Evolutionary conservation across 257 asterid genomes (phyloP).

Genomic region (Handroanthus guayacan): DNA sequence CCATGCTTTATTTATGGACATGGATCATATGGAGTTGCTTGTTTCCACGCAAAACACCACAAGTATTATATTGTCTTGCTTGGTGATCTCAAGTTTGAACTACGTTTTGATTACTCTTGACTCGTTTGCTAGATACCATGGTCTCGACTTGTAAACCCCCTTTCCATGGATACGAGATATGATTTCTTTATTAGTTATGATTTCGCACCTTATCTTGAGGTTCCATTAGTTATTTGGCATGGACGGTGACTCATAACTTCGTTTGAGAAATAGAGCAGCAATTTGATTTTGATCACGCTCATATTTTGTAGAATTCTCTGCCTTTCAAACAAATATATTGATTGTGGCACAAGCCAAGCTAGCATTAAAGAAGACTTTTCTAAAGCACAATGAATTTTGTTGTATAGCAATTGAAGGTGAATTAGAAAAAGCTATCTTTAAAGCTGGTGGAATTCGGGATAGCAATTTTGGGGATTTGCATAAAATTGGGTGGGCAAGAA

Average conservation of each 20-base stretch:
- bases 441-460: constrained; percentile 91
- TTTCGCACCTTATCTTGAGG: no score
- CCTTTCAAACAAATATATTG: constrained; percentile 11
- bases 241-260: no score
- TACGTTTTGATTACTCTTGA: background rate
- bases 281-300: constrained; percentile 10
- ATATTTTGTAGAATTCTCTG: background rate
- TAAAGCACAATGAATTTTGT: constrained; percentile 44
- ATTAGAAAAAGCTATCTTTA: constrained; percentile 81
- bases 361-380: constrained; percentile 32
- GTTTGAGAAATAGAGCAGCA: background rate
- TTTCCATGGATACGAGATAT: no score
- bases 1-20: background rate
- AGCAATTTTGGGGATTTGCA: constrained; percentile 88
- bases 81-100: background rate
- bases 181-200: no score
- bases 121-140: constrained; percentile 9
- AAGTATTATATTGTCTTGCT: constrained; percentile 23
- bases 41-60: background rate
- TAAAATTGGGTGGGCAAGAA: constrained; percentile 93
- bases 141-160: no score
- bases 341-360: constrained; percentile 29
- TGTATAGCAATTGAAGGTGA: constrained; percentile 91
- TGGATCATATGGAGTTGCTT: background rate
- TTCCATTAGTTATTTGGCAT: no score